Conservation (phyloP, 306 rosid species). For the Medicago lupulina region DNA sequence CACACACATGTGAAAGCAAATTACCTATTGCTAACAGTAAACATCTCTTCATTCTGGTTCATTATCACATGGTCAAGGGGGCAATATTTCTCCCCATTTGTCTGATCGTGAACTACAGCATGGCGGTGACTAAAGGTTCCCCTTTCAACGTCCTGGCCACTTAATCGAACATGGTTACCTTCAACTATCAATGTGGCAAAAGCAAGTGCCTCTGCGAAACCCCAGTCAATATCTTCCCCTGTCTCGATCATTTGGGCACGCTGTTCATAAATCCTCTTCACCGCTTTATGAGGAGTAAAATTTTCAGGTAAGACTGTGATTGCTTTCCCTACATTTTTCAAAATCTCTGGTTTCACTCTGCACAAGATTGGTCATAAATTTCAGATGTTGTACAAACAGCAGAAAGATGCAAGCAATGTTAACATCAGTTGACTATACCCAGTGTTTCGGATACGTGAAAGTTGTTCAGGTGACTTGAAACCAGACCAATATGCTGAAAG, state of each 20-base stretch:
- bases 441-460: slow-evolving; percentile 84
- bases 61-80: slow-evolving; percentile 77
- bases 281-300: slow-evolving; percentile 84
- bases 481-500: slow-evolving; percentile 98
- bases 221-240: slow-evolving; percentile 95
- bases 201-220: slow-evolving; percentile 94
- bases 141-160: slow-evolving; percentile 97
- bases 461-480: slow-evolving; percentile 93
- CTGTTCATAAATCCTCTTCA: slow-evolving; percentile 83
- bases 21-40: slow-evolving; percentile 97
- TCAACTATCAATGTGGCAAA: slow-evolving; percentile 85
- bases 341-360: slow-evolving; percentile 88
- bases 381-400: slow-evolving; percentile 22
- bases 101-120: slow-evolving; percentile 89
- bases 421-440: slow-evolving; percentile 58
- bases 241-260: slow-evolving; percentile 86
- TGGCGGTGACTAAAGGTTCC: slow-evolving; percentile 98
- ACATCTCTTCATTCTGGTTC: slow-evolving; percentile 88
- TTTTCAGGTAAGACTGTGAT: slow-evolving; percentile 74
- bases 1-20: not conserved
- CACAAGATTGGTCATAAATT: slow-evolving; percentile 35
- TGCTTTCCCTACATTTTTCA: slow-evolving; percentile 86
- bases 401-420: slow-evolving; percentile 30
- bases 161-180: slow-evolving; percentile 87
- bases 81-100: slow-evolving; percentile 72